Evolutionary conservation across 768 basidiomycete species (phyloP).

Genomic region (Podaxis sp.): DNA sequence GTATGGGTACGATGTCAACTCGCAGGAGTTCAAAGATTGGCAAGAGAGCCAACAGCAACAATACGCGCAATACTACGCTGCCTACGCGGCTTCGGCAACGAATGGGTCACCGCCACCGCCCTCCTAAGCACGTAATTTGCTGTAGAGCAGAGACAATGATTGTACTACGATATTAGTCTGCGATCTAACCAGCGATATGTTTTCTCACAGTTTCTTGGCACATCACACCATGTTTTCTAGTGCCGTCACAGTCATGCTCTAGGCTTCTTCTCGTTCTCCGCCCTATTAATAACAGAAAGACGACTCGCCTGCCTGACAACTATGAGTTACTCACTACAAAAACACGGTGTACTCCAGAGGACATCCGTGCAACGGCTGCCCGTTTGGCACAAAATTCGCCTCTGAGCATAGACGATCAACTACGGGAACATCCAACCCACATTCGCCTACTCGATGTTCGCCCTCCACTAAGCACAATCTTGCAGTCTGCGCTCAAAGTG

Average conservation of each 20-base stretch:
- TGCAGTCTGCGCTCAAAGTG: too few species aligned
- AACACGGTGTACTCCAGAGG: slow-evolving; percentile 44
- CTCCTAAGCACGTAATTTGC: slow-evolving; percentile 20
- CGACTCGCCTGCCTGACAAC: slow-evolving; percentile 48
- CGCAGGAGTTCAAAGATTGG: slow-evolving; percentile 81
- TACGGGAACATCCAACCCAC: slow-evolving; percentile 25
- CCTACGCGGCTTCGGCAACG: slow-evolving; percentile 36
- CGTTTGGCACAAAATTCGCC: slow-evolving; percentile 32
- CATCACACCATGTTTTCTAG: background rate
- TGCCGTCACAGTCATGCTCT: background rate
- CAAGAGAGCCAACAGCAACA: slow-evolving; percentile 70
- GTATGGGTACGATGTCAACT: slow-evolving; percentile 86
- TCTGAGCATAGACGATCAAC: slow-evolving; percentile 38
- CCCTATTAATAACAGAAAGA: slow-evolving; percentile 55
- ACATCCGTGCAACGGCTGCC: slow-evolving; percentile 39
- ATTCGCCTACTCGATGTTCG: too few species aligned
- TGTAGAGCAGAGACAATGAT: too few species aligned
- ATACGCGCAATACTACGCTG: slow-evolving; percentile 72
- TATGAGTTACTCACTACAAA: slow-evolving; percentile 49
- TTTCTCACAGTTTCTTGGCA: background rate
- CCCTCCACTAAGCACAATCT: too few species aligned
- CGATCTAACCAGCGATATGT: background rate
- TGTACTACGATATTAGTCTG: background rate
- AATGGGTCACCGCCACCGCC: slow-evolving; percentile 34
- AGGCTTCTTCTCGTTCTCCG: background rate